Percentiles rank a stretch among this genome's conserved stretches.
phyloP scores from a whole-genome alignment of 768 basidiomycete species.

The Baorangia bicolor region DNA sequence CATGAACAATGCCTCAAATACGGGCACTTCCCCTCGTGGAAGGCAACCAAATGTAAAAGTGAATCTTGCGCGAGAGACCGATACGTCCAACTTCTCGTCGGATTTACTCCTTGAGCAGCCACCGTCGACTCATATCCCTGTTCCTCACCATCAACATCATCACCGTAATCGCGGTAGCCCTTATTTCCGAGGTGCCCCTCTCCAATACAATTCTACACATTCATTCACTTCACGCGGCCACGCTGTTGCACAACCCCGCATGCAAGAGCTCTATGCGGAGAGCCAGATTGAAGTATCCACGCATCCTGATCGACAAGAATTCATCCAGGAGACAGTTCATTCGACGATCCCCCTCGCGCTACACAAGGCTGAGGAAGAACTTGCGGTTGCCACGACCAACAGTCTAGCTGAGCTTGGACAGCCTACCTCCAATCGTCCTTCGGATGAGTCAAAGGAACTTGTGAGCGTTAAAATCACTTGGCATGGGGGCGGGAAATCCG shows the following conservation, averaged over 20 bases:
- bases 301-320: slow-evolving; percentile 35
- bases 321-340: slow-evolving; percentile 56
- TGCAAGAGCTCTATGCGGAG: slow-evolving; percentile 46
- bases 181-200: slow-evolving; percentile 35
- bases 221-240: slow-evolving; percentile 40
- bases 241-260: slow-evolving; percentile 35
- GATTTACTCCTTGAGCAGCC: slow-evolving; percentile 42
- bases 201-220: slow-evolving; percentile 44
- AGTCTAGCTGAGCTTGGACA: slow-evolving; percentile 21
- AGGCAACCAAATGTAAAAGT: slow-evolving; percentile 32
- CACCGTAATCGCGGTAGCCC: slow-evolving; percentile 32
- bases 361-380: slow-evolving; percentile 34
- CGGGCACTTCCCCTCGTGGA: slow-evolving; percentile 36
- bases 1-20: slow-evolving; percentile 36
- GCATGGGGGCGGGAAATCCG: slow-evolving; percentile 61
- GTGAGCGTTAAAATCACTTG: slow-evolving; percentile 57
- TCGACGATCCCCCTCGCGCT: slow-evolving; percentile 63
- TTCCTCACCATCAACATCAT: slow-evolving; percentile 31
- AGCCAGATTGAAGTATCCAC: slow-evolving; percentile 33
- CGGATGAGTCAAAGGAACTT: slow-evolving; percentile 32
- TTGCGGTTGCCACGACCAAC: slow-evolving; percentile 14
- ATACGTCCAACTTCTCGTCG: slow-evolving; percentile 36
- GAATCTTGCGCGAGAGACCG: slow-evolving; percentile 23
- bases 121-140: slow-evolving; percentile 44
- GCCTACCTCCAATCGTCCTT: slow-evolving; percentile 15